These are phyloP conservation scores for Glaciozyma martinii DNA, from an alignment of 768 basidiomycete genomes.

Conservation along the genomic window DNA sequence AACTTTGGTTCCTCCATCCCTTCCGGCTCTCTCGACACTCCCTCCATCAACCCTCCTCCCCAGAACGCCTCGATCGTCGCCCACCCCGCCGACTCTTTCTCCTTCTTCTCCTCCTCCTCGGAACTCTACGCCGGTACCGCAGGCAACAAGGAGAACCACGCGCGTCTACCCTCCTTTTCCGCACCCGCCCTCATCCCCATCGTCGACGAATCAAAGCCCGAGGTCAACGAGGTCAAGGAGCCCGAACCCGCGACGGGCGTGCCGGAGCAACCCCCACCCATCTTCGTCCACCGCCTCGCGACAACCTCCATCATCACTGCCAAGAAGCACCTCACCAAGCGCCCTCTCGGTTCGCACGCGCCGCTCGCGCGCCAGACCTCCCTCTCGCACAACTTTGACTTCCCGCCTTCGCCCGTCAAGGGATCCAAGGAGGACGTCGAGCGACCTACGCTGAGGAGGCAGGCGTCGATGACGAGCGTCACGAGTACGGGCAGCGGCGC, in stretches of 20 bases:
- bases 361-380: conserved; percentile 26
- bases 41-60: not conserved
- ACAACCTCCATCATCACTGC: conserved; percentile 23
- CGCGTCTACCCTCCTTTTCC: too few relatives aligned
- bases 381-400: conserved; percentile 27
- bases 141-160: too few relatives aligned
- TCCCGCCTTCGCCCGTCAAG: conserved; percentile 23
- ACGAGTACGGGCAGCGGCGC: not conserved
- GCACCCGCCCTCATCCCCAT: too few relatives aligned
- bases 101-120: too few relatives aligned
- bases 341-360: conserved; percentile 29
- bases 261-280: too few relatives aligned
- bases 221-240: too few relatives aligned
- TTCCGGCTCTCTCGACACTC: not conserved
- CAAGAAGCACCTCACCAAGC: conserved; percentile 29
- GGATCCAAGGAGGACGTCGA: not conserved
- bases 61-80: too few relatives aligned
- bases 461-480: not conserved
- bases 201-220: too few relatives aligned
- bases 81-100: too few relatives aligned
- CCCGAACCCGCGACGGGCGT: too few relatives aligned
- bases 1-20: not conserved
- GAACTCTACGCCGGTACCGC: too few relatives aligned
- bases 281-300: not conserved
- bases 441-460: not conserved